Conservation (phyloP, 2,329 filamentous ascomycete species). For the Phialophora tarda region DNA sequence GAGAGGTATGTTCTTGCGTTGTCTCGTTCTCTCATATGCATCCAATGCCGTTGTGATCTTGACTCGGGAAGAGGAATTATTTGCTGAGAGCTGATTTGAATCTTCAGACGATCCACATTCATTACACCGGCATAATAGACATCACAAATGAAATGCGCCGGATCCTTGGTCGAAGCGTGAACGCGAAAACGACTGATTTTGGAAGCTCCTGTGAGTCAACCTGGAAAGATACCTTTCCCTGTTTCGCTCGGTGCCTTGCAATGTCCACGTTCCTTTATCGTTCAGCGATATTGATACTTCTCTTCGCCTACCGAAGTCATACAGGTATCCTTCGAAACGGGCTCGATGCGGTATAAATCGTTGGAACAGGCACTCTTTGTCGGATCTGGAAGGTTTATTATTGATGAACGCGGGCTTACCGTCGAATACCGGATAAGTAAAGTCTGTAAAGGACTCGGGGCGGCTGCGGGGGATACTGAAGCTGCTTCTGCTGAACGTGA, state of each 20-base stretch:
- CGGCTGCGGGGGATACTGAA: slow-evolving; percentile 2
- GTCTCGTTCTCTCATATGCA: neutral
- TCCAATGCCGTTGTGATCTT: neutral
- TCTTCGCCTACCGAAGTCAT: slow-evolving; percentile 44
- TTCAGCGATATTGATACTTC: neutral
- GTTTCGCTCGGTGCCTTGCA: neutral
- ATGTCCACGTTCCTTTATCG: neutral
- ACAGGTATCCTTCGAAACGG: slow-evolving; percentile 50
- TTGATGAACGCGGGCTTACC: slow-evolving; percentile 32
- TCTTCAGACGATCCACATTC: slow-evolving; percentile 46
- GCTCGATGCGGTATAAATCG: slow-evolving; percentile 49
- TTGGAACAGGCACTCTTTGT: slow-evolving; percentile 51
- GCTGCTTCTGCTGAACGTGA: neutral
- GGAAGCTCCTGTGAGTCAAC: slow-evolving; percentile 48
- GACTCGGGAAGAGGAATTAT: neutral
- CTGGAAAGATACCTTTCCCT: neutral
- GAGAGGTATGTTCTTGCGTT: slow-evolving; percentile 40
- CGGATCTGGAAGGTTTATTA: slow-evolving; percentile 48
- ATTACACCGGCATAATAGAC: slow-evolving; percentile 50
- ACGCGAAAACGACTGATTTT: slow-evolving; percentile 47
- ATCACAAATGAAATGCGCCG: slow-evolving; percentile 44
- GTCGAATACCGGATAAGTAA: slow-evolving; percentile 52
- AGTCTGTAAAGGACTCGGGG: slow-evolving; percentile 25
- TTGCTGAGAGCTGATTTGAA: neutral
- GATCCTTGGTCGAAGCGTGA: slow-evolving; percentile 44